A percentile compares a stretch with the other conserved stretches of the same genome.
Conservation (phyloP, 2,329 filamentous ascomycete genomes). For the Septoria petroselini region DNA sequence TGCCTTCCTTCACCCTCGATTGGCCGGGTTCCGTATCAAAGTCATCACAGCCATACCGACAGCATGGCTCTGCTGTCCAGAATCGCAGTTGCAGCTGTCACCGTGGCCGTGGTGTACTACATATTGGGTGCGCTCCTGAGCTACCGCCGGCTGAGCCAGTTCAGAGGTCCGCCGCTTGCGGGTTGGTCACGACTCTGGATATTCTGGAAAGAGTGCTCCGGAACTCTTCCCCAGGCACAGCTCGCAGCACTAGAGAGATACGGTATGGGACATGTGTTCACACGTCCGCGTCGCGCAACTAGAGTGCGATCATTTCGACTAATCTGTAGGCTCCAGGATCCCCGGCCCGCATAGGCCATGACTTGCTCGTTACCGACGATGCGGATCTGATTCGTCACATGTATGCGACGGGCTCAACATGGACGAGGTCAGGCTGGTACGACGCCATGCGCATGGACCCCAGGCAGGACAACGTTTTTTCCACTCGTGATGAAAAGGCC, state of each 20-base stretch:
- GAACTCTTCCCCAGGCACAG: constrained; percentile 25
- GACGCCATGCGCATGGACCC: constrained; percentile 53
- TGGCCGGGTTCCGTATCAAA: constrained; percentile 15
- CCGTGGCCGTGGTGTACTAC: constrained; percentile 23
- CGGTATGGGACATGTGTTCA: no score
- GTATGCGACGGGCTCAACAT: constrained; percentile 39
- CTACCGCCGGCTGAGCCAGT: constrained; percentile 30
- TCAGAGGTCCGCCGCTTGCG: constrained; percentile 31
- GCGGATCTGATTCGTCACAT: constrained; percentile 49
- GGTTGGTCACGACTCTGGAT: constrained; percentile 29
- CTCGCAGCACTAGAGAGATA: constrained; percentile 30
- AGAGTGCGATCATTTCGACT: not conserved
- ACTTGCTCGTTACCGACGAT: constrained; percentile 50
- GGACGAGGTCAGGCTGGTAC: constrained; percentile 45
- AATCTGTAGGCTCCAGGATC: constrained; percentile 33
- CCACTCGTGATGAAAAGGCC: constrained; percentile 48
- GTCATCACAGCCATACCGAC: constrained; percentile 19
- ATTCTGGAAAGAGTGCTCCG: constrained; percentile 30
- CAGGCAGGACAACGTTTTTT: constrained; percentile 55
- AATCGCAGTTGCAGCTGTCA: constrained; percentile 17
- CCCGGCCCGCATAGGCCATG: constrained; percentile 49
- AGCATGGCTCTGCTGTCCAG: constrained; percentile 17
- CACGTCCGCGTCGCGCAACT: not conserved
- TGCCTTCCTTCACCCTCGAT: constrained; percentile 11
- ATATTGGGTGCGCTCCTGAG: constrained; percentile 25